Evolutionary conservation across 1,284 basidiomycete species (phyloP), one percentile per base, ranked within the genome.

Genomic region (Veloporphyrellus conicus): DNA sequence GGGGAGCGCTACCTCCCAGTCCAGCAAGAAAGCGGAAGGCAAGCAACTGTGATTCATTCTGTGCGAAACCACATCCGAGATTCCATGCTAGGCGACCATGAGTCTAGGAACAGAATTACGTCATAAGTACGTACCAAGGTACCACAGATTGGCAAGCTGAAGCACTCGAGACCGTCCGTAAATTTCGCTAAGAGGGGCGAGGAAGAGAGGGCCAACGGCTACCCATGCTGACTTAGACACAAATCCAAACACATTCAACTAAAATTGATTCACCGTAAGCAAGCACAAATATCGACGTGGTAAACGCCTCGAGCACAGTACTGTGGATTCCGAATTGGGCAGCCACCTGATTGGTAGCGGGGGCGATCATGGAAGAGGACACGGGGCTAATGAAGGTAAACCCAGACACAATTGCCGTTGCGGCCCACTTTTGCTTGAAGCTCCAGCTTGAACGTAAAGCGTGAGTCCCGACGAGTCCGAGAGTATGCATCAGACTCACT

Each of bases 21-120:
- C 84, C 80, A 3, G 86, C 65, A 12, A 87, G 62, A 53, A 87
- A 76, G 32, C 84, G 76, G 59, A 87, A 88, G 0, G 69, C 80
- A 29, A 85, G 76, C 2, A 86, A 64, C 52, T 87, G 76, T 0
- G 63, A 65, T 45, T 72, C 71, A 43, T 71, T 84, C 43, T 76
- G 74, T 0, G 84, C 79, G 49, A 85, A 86, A 0, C 81, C 79
- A 54, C 84, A 87, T 2, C 63, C 81, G 2, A 82, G 52, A 58
- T 85, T 87, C 80, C 82, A 86, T 3, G 68, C 82, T 84, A 37
- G 3, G 12, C 23, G 15, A 19, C 2, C 14, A 6, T 52, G 2
- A 50, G 16, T 25, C 1, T 2, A 4, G 7, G 3, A 4, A 36
- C 32, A 16, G 4, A 48, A 0, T 53, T 69, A 38, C 14, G 9